Evolutionary conservation across 805 yeast species (phyloP), one percentile per base, ranked within the genome.

Genomic region (Candida peoriensis): DNA sequence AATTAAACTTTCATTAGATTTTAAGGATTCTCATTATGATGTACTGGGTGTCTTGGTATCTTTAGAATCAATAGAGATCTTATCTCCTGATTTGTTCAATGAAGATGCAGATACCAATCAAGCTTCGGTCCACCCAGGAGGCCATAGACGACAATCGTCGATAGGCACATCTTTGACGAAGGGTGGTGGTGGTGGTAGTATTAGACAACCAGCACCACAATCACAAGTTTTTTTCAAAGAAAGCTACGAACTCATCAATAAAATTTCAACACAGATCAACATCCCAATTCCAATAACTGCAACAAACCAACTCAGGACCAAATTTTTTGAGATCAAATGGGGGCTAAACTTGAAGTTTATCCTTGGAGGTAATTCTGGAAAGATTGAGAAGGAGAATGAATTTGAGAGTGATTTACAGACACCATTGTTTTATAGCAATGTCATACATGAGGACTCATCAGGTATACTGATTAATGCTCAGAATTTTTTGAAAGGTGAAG

Each of bases 241-340:
- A 31, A 51, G 58, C 3, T 55, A 52, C 21, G 43, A 57, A 24
- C 49, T 54, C 16, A 66, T 57, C 42, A 41, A 52, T 1, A 44
- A 54, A 16, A 34, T 45, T 1, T 30, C 48, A 2, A 36, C 63
- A 6, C 52, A 60, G 1, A 37, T 61, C 6, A 54, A 55, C 30
- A 39, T 64, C n/a, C 50, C 55, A 9, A 54, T 64, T 5, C 67
- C 69, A 20, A 46, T 57, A 33, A 46, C 46, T 21, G 52, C 60
- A 11, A 48, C 68, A 1, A 55, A 63, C 21, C 71, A 66, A 37
- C 66, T 68, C 42, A 61, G 55, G 33, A 60, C 67, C 0, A 57
- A 59, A 30, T 37, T 68, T 2, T 66, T 68, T 36, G 64, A 63
- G 34, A 33, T 55, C 7, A 63, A 57, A 37, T 67, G 70, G 65